phyloP scores from a whole-genome alignment of 495 filamentous ascomycete genomes.

The Apiosordaria backusii region DNA sequence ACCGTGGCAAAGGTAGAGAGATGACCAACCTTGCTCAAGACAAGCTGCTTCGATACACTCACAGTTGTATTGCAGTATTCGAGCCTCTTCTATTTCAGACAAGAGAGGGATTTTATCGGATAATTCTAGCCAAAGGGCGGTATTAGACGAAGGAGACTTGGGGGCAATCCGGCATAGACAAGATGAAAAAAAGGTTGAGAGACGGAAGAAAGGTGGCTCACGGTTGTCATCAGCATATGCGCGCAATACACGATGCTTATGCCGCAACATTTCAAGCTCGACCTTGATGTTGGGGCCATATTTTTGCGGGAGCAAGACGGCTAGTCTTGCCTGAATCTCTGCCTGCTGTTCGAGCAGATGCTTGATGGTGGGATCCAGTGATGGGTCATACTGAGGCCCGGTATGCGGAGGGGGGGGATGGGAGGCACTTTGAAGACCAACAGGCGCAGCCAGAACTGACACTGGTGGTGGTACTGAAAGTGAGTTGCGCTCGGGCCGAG shows the following conservation, averaged over 20 bases:
- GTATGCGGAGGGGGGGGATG: constrained; percentile 9
- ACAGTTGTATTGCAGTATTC: constrained; percentile 47
- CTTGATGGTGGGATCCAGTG: constrained; percentile 45
- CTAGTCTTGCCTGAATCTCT: constrained; percentile 48
- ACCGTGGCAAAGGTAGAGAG: background rate
- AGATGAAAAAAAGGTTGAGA: constrained; percentile 1
- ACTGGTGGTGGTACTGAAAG: constrained; percentile 24
- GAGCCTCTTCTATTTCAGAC: constrained; percentile 49
- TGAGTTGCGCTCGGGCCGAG: constrained; percentile 29
- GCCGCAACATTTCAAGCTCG: constrained; percentile 47
- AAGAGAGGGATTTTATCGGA: constrained; percentile 41
- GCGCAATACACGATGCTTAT: constrained; percentile 44
- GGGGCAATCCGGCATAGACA: constrained; percentile 10
- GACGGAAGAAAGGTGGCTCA: constrained; percentile 32
- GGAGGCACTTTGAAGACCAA: constrained; percentile 11
- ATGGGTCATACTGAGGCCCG: constrained; percentile 31
- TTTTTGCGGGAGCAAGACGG: constrained; percentile 42
- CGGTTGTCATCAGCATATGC: constrained; percentile 42
- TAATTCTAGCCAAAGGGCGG: constrained; percentile 31
- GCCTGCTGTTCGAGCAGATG: constrained; percentile 46
- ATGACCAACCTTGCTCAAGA: constrained; percentile 44
- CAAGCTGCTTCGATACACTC: constrained; percentile 50
- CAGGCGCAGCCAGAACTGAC: constrained; percentile 18
- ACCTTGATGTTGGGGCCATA: constrained; percentile 42
- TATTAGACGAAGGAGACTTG: constrained; percentile 9